Base-by-base conservation (phyloP, 352 stramenopile species). In the Pythium biforme region DNA sequence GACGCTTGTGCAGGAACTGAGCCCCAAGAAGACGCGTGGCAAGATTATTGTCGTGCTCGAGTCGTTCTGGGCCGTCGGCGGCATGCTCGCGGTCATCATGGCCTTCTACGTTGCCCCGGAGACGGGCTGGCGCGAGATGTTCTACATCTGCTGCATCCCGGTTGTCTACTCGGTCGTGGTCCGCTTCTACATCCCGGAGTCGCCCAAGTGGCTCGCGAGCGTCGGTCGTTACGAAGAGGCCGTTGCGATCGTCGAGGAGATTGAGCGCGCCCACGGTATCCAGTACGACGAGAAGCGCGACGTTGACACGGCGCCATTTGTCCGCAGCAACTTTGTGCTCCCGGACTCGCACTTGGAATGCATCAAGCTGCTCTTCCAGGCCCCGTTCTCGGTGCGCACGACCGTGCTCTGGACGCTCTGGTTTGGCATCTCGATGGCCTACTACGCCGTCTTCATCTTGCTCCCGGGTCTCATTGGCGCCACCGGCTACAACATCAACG, bases 401-500 rank as follows among this genome's bases (percentile, higher is more conserved):
- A 74, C 55, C 11, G 79, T 88, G 31, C 45, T 90, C 46, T 90
- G 81, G 78, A 83, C 72, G 60, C 70, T 90, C 27, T 90, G 81
- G 81, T 80, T 83, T 49, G 72, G 73, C 37, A 83, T 90, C 33
- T 84, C 77, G 37, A 84, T 90, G 69, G 79, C 81, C 23, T 90
- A 87, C 72, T 88, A 86, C 54, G 75, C 79, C 45, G 79, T 90
- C 40, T 88, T 84, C 66, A 85, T 88, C 51, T 78, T 83, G 69
- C 45, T 90, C 46, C 78, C 79, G 9, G 59, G 33, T 0, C 60
- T 90, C 14, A 81, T 87, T 27, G 69, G 54, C n/a, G 69, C 75
- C 45, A 84, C 76, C 50, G 81, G 81, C 41, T 88, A 78, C 69
- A 64, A 88, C 65, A 78, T 90, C 53, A 88, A 86, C 58, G 72